Evolutionary conservation across 2,329 filamentous ascomycete species (phyloP), one percentile per base, ranked within the genome.

Genomic region (Alternaria brassicicola): DNA sequence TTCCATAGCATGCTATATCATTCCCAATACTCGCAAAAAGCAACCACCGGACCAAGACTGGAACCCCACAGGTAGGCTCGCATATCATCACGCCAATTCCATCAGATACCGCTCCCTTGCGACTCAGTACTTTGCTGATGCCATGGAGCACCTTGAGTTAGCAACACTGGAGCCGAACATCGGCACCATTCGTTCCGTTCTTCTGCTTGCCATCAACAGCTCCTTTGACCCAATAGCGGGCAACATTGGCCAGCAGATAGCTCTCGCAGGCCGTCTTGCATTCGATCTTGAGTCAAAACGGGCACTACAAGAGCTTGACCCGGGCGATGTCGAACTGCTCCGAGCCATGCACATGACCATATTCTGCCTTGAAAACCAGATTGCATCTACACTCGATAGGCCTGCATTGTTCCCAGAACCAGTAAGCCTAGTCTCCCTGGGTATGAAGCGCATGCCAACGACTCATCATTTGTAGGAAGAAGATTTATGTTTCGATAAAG

Each of bases 321-420:
- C 65, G 9, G 62, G 61, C 5, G 69, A 75, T 9, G 39, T 60
- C 1, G 56, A 63, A 17, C 59, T 70, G 54, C 59, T 76, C 13
- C 63, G 61, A 7, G 68, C 69, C 17, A 76, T 76, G 71, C 72
- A 76, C 21, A 70, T 69, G 59, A 71, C 74, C 21, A 75, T 77
- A 13, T 77, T 74, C 49, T 69, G 69, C 43, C 62, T 77, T 2
- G 75, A 77, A 33, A 77, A 77, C 43, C 72, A 76, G 43, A 62
- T 76, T 35, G 73, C 74, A 1, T 73, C 74, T 4, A 71, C 72
- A 4, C 59, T 77, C 2, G 75, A 77, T 41, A 59, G 75, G 30
- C 74, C 74, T 25, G 72, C 73, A 28, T 66, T 70, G 12, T 76
- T 76, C 33, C 75, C 73, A 19, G 75, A 77, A 52, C 75, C 75